Evolutionary conservation across 805 yeast species (phyloP).

Genomic region (Saccharomycopsis capsularis): DNA sequence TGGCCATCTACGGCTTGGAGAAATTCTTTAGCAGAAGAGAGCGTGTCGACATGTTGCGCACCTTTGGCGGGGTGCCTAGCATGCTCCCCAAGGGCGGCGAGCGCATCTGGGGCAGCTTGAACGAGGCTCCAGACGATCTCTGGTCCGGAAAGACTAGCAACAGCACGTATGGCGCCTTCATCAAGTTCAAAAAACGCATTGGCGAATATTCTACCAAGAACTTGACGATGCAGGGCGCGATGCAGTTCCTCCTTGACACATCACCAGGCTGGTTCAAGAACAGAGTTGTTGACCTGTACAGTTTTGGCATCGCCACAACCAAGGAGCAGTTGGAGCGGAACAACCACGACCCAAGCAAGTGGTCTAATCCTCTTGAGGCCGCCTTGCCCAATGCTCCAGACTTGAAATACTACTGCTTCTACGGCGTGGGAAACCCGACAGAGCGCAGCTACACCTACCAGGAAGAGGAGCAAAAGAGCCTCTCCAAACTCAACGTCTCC

Average conservation of each 20-base stretch:
- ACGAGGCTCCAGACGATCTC: constrained; percentile 66
- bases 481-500: constrained; percentile 54
- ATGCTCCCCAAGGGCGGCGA: constrained; percentile 97
- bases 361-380: constrained; percentile 94
- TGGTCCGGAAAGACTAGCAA: constrained; percentile 10
- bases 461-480: constrained; percentile 50
- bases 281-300: constrained; percentile 63
- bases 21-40: constrained; percentile 87
- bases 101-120: constrained; percentile 74
- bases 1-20: constrained; percentile 92
- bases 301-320: constrained; percentile 66
- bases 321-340: constrained; percentile 54
- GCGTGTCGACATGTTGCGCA: constrained; percentile 73
- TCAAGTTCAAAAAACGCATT: constrained; percentile 47
- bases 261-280: constrained; percentile 73
- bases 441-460: constrained; percentile 87
- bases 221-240: constrained; percentile 58
- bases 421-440: constrained; percentile 96
- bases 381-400: constrained; percentile 91
- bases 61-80: constrained; percentile 91
- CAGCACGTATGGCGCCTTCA: constrained; percentile 60
- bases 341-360: constrained; percentile 65
- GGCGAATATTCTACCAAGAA: constrained; percentile 42
- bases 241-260: constrained; percentile 54
- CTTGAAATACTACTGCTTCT: constrained; percentile 79